A percentile compares a stretch with the other conserved stretches of the same genome.
Conservation (phyloP, 768 basidiomycete genomes). For the Sutorius australiensis region DNA sequence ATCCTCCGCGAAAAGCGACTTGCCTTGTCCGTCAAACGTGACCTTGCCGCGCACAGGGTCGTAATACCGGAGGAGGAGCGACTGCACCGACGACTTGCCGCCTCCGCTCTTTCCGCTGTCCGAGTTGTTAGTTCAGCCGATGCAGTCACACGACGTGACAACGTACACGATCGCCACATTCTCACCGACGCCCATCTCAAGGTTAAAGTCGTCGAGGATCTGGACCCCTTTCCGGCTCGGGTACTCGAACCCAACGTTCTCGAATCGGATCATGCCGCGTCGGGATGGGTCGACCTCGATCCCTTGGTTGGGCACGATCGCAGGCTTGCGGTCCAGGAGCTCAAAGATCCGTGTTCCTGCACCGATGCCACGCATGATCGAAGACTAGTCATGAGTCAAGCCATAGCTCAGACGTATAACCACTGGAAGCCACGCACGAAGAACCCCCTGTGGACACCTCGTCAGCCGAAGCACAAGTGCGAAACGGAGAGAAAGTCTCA, state of each 20-base stretch:
- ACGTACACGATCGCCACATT: conserved; percentile 90
- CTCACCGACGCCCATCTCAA: conserved; percentile 79
- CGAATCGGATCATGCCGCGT: conserved; percentile 73
- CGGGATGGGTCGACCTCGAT: conserved; percentile 49
- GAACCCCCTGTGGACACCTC: conserved; percentile 29
- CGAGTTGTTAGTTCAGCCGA: background rate
- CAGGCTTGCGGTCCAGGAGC: conserved; percentile 76
- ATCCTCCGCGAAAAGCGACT: conserved; percentile 2
- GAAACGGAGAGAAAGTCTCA: conserved; percentile 33
- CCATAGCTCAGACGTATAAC: too few relatives aligned
- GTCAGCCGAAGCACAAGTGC: background rate
- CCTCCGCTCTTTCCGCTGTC: conserved; percentile 85
- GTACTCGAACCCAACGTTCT: conserved; percentile 84
- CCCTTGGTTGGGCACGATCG: conserved; percentile 65
- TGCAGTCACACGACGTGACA: background rate
- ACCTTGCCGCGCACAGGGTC: conserved; percentile 81
- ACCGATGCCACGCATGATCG: conserved; percentile 95
- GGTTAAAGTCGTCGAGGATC: conserved; percentile 77
- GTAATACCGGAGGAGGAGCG: conserved; percentile 83
- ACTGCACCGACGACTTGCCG: conserved; percentile 91
- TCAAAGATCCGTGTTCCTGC: conserved; percentile 94
- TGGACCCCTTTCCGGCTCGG: conserved; percentile 79
- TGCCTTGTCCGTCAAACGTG: conserved; percentile 83
- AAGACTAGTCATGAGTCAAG: conserved; percentile 47
- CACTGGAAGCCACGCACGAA: conserved; percentile 31